These are phyloP conservation scores for Triticum turgidum DNA, from an alignment of 176 grass and related monocot genomes.

Conservation along the genomic window DNA sequence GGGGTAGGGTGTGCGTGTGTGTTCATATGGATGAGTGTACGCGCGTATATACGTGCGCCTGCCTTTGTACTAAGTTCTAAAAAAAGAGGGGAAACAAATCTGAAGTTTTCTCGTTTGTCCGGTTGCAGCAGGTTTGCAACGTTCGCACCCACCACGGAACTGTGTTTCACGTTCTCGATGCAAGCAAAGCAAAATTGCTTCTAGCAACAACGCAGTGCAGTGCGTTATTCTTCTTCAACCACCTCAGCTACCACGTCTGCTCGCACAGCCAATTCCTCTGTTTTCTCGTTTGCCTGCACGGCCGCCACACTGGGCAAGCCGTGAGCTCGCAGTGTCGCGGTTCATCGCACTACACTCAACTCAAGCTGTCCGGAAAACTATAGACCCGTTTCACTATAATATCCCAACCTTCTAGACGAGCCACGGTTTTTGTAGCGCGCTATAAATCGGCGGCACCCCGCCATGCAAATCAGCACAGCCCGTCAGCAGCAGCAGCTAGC, in stretches of 20 bases:
- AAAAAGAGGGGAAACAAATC: too few species aligned
- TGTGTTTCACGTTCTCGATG: neutral
- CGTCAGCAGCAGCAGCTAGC: neutral
- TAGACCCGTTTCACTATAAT: neutral
- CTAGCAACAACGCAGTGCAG: neutral
- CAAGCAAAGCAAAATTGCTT: slow-evolving; percentile 16
- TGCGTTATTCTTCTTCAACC: slow-evolving; percentile 24
- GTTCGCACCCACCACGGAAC: neutral
- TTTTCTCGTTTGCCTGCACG: neutral
- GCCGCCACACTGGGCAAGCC: neutral
- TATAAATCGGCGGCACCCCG: slow-evolving; percentile 23
- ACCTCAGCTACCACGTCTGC: slow-evolving; percentile 34
- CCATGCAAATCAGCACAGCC: neutral
- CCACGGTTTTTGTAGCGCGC: neutral
- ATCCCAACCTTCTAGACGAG: slow-evolving; percentile 44
- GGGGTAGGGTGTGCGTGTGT: too few species aligned
- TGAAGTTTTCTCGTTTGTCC: too few species aligned
- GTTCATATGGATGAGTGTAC: too few species aligned
- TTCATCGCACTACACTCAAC: slow-evolving; percentile 45
- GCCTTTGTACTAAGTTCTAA: too few species aligned
- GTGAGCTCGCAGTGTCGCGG: neutral
- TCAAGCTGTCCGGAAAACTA: neutral
- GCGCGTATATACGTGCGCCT: too few species aligned
- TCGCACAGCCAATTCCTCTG: neutral
- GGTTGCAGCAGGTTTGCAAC: too few species aligned